phyloP scores from a whole-genome alignment of 2,329 filamentous ascomycete species.

The Helotiales sp. region DNA sequence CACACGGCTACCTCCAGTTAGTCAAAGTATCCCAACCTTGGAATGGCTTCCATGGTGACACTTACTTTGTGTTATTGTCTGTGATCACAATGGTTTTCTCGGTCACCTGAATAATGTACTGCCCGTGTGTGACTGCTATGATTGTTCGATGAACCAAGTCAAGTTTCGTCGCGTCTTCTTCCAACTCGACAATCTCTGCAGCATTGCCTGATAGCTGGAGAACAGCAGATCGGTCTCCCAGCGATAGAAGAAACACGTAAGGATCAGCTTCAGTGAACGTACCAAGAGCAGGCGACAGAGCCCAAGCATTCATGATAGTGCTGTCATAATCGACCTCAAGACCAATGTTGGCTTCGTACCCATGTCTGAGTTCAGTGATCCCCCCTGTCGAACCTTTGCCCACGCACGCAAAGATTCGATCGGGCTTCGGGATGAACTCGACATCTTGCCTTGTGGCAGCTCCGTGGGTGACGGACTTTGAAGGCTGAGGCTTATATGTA shows the following conservation, averaged over 20 bases:
- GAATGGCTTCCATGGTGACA: not conserved
- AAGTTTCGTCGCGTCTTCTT: constrained; percentile 51
- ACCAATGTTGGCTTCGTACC: constrained; percentile 70
- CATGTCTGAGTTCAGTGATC: constrained; percentile 71
- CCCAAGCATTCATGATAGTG: constrained; percentile 59
- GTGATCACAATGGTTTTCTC: constrained; percentile 45
- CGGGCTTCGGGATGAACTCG: constrained; percentile 46
- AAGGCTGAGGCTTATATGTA: constrained; percentile 43
- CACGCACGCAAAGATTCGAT: constrained; percentile 69
- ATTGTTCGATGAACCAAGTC: constrained; percentile 60
- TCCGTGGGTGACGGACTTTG: constrained; percentile 44
- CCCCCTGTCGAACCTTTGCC: constrained; percentile 66
- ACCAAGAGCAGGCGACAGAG: constrained; percentile 45
- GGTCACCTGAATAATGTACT: constrained; percentile 59
- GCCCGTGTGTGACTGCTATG: constrained; percentile 47
- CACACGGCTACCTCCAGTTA: constrained; percentile 24
- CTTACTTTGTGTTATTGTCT: constrained; percentile 30
- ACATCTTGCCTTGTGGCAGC: constrained; percentile 29
- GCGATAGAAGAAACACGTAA: constrained; percentile 39
- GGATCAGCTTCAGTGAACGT: constrained; percentile 21
- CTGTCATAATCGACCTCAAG: constrained; percentile 58
- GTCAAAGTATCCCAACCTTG: not conserved
- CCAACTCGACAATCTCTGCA: constrained; percentile 50
- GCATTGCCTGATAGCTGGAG: constrained; percentile 56
- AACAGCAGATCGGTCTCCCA: constrained; percentile 39